Base-by-base conservation (phyloP, 2,329 filamentous ascomycete species). In the Grosmannia serpens region DNA sequence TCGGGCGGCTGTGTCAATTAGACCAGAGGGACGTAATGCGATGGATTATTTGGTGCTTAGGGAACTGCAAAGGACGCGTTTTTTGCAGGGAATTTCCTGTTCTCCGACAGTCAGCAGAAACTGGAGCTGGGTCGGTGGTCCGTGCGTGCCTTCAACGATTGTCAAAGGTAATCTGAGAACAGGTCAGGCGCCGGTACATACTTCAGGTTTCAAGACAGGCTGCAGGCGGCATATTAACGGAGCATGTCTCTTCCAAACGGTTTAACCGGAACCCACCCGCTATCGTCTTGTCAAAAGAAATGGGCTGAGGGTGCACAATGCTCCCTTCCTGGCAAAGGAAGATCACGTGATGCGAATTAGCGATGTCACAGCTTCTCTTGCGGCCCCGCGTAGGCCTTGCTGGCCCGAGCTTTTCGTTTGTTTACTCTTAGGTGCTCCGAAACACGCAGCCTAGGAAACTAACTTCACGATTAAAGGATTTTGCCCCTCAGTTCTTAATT, bases 361-460 rank as follows among this genome's bases (percentile, higher is more conserved):
- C 31, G 27, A 41, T 50, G n/a, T 10, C 35, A 44, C 52, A 41
- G 52, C 33, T 17, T 38, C 22, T 26, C 35, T 54, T 11, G 35
- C 41, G 24, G n/a, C 55, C 41, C 44, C 41, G 27, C 54, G n/a
- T 15, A 31, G 46, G 47, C 27, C 53, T 57, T 29, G 26, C n/a
- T 60, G 62, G 62, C 55, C 62, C 61, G 57, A 63, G 62, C 62
- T 55, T 60, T 55, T 59, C 58, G 54, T 62, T 64, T 64, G 63
- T 64, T 64, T 64, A 64, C 63, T 64, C 61, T 63, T 55, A 53
- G 24, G 29, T 38, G 49, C 41, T 59, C 57, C 49, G 50, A 60
- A 60, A 58, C 54, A 38, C 53, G 58, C 58, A 52, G 35, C 22
- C 26, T 22, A 44, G 41, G 22, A n/a, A 22, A 29, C 38, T 51